These are phyloP conservation scores for Penicillium ucsense DNA, from an alignment of 495 filamentous ascomycete species.

Conservation along the genomic window DNA sequence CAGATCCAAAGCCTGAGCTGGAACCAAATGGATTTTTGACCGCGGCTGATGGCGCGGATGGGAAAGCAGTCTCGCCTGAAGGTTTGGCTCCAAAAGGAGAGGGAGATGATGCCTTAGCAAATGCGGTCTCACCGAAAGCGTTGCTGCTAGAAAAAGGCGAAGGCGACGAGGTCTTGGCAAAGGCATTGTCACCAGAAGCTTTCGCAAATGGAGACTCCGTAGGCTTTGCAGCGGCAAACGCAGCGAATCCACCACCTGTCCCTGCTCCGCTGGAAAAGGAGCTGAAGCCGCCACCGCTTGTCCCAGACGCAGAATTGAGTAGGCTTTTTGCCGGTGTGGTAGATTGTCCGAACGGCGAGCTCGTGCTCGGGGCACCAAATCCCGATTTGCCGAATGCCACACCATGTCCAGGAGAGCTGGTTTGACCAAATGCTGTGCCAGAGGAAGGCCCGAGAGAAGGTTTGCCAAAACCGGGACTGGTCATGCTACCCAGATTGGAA, in stretches of 20 bases:
- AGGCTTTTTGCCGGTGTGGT: slow-evolving; percentile 21
- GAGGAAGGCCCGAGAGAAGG: slow-evolving; percentile 31
- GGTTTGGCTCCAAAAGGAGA: slow-evolving; percentile 15
- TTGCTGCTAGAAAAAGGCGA: background rate
- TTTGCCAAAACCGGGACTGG: slow-evolving; percentile 40
- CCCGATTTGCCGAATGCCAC: slow-evolving; percentile 26
- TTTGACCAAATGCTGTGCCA: slow-evolving; percentile 19
- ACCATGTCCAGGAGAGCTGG: slow-evolving; percentile 1
- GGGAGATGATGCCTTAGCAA: slow-evolving; percentile 3
- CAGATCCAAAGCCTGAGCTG: slow-evolving; percentile 2
- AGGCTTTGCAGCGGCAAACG: slow-evolving; percentile 23
- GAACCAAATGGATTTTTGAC: slow-evolving; percentile 43
- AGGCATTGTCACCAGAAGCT: slow-evolving; percentile 7
- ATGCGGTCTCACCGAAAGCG: slow-evolving; percentile 1
- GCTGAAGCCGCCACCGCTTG: slow-evolving; percentile 30
- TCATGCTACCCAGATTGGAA: slow-evolving; percentile 15
- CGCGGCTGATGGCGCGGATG: slow-evolving; percentile 25
- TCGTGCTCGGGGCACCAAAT: slow-evolving; percentile 40
- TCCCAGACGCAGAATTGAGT: slow-evolving; percentile 14
- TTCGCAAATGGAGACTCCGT: slow-evolving; percentile 22
- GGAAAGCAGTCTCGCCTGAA: slow-evolving; percentile 24
- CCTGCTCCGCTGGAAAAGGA: slow-evolving; percentile 17
- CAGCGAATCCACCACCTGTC: slow-evolving; percentile 20
- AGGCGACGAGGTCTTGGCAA: slow-evolving; percentile 1
- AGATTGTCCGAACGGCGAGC: slow-evolving; percentile 28